Evolutionary conservation across 352 stramenopile genomes (phyloP), one percentile per base, ranked within the genome.

Genomic region (Globisporangium nodosum): DNA sequence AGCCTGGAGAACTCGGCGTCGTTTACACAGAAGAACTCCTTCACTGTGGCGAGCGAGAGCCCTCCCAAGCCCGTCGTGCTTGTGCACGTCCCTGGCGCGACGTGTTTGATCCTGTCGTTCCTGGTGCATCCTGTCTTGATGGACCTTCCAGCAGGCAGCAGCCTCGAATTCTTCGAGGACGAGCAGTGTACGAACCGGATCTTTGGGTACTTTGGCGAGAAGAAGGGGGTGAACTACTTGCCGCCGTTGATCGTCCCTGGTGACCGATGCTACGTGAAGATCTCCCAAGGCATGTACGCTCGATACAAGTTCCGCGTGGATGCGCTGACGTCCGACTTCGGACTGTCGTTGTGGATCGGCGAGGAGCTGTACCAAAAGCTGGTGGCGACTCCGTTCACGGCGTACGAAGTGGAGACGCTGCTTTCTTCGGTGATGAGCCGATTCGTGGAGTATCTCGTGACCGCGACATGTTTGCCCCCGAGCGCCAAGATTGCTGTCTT

Each of bases 231-330:
- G 21, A 90, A 72, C 50, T 84, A 86, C 53, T 60, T 92, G 3
- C 77, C 81, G 13, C 73, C 80, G 15, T 60, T 92, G 2, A 68
- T 89, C 3, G 62, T 92, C 15, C 62, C 74, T 13, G 75, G 78
- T 11, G 77, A 90, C 45, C 66, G 62, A 33, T 90, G 83, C 58
- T 92, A 80, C 54, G 73, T 90, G 18, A 76, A 77, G 46, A 78
- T 83, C 5, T 75, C 74, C 3, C 73, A 88, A 42, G 78, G 74
- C 8, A 59, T 72, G 15, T 92, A 90, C 48, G 80, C 79, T 27
- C 73, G 81, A 27, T 92, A 92, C 66, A 92, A 92, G 58, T 87
- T 92, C 62, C 78, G 78, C 50, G 83, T 90, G 16, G 74, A 87
- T 64, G 70, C 78, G 8, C 64, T 92, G 16, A 87, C 78, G 9